phyloP scores from a whole-genome alignment of 1,284 basidiomycete genomes.

The Meira miltonrushii region DNA sequence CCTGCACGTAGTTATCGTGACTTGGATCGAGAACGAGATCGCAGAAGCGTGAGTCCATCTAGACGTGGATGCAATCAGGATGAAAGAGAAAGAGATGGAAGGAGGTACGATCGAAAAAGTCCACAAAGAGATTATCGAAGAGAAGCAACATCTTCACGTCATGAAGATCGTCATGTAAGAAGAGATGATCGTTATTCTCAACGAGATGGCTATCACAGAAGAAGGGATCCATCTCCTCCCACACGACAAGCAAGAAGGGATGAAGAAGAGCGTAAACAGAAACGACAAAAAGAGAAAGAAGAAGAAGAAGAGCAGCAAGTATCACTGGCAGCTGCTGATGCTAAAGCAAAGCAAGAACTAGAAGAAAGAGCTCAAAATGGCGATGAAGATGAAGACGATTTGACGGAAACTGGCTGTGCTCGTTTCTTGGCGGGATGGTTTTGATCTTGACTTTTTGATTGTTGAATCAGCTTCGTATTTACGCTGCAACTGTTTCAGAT shows the following conservation, averaged over 20 bases:
- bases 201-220: background rate
- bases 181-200: background rate
- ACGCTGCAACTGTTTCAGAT: background rate
- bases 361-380: constrained; percentile 3
- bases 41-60: background rate
- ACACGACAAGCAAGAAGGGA: constrained; percentile 1
- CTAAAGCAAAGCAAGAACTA: background rate
- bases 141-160: background rate
- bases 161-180: background rate
- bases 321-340: constrained; percentile 63
- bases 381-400: constrained; percentile 75
- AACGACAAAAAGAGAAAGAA: constrained; percentile 1
- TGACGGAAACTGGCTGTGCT: constrained; percentile 68
- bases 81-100: constrained; percentile 1
- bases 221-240: background rate
- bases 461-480: constrained; percentile 53
- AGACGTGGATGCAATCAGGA: background rate
- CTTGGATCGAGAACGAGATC: background rate
- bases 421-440: constrained; percentile 2
- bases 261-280: background rate
- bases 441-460: constrained; percentile 50
- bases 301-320: constrained; percentile 2
- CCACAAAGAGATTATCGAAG: background rate
- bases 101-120: background rate
- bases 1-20: background rate